Conservation (phyloP, 768 basidiomycete species). For the Boletus barrowsii region DNA sequence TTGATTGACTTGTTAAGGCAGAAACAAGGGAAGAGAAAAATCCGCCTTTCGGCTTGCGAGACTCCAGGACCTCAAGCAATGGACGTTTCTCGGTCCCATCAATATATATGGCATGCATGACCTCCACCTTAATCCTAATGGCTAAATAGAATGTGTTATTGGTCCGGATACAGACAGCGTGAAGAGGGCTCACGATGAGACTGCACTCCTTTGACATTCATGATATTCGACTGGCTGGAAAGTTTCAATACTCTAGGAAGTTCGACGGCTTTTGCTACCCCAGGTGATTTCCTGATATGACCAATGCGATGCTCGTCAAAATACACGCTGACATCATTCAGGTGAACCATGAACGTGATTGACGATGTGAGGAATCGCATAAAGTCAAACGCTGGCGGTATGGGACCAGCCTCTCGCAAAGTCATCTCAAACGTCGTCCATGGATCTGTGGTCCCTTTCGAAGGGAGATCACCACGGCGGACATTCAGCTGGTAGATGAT, state of each 20-base stretch:
- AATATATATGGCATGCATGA: constrained; percentile 13
- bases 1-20: constrained; percentile 19
- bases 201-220: constrained; percentile 66
- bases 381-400: constrained; percentile 84
- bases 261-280: constrained; percentile 46
- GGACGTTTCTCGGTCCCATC: constrained; percentile 39
- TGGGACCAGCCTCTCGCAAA: constrained; percentile 73
- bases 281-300: constrained; percentile 60
- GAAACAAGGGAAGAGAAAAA: constrained; percentile 45
- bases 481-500: constrained; percentile 61
- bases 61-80: constrained; percentile 30
- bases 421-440: constrained; percentile 94
- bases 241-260: constrained; percentile 56
- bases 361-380: constrained; percentile 87
- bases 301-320: constrained; percentile 76
- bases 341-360: constrained; percentile 86
- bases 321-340: constrained; percentile 75
- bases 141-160: constrained; percentile 37
- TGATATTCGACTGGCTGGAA: constrained; percentile 56
- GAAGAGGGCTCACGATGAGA: constrained; percentile 50
- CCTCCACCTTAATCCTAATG: constrained; percentile 8
- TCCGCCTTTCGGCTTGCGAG: constrained; percentile 33
- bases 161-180: background rate
- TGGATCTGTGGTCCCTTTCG: constrained; percentile 26
- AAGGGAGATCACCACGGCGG: constrained; percentile 66